Conservation (phyloP, 495 filamentous ascomycete species). For the Clavariopsis aquatica region DNA sequence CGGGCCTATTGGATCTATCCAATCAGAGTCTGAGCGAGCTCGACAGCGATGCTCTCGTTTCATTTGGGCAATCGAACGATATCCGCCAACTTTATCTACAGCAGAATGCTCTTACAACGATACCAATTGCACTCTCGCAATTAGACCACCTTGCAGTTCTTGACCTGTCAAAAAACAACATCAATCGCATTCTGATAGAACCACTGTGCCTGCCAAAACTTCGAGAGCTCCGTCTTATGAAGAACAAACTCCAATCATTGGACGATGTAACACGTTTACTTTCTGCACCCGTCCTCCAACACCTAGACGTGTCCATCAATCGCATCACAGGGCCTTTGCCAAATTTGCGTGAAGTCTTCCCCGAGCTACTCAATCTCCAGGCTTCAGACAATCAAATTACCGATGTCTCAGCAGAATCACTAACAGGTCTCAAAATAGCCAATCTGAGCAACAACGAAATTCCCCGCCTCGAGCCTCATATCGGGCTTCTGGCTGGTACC, state of each 20-base stretch:
- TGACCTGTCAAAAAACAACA: slow-evolving; percentile 77
- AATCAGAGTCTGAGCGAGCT: slow-evolving; percentile 48
- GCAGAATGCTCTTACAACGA: slow-evolving; percentile 69
- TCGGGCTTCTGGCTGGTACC: slow-evolving; percentile 69
- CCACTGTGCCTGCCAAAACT: slow-evolving; percentile 69
- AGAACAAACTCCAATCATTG: slow-evolving; percentile 67
- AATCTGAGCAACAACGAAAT: slow-evolving; percentile 86
- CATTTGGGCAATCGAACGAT: slow-evolving; percentile 48
- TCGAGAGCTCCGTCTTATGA: slow-evolving; percentile 69
- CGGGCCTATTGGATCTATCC: slow-evolving; percentile 46
- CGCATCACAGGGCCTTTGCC: slow-evolving; percentile 68
- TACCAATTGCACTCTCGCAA: slow-evolving; percentile 70
- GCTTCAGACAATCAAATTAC: slow-evolving; percentile 75
- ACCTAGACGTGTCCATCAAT: slow-evolving; percentile 79
- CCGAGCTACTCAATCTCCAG: slow-evolving; percentile 64
- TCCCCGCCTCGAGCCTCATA: slow-evolving; percentile 67
- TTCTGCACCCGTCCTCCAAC: slow-evolving; percentile 67
- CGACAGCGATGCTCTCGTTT: slow-evolving; percentile 52
- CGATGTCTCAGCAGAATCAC: slow-evolving; percentile 69
- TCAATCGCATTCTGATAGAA: slow-evolving; percentile 63
- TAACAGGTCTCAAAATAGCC: slow-evolving; percentile 72
- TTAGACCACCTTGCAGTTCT: slow-evolving; percentile 68
- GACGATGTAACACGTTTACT: slow-evolving; percentile 63
- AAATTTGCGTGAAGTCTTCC: slow-evolving; percentile 57
- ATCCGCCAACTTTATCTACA: slow-evolving; percentile 65